Evolutionary conservation across 495 filamentous ascomycete genomes (phyloP).

Genomic region (Lepraria neglecta): DNA sequence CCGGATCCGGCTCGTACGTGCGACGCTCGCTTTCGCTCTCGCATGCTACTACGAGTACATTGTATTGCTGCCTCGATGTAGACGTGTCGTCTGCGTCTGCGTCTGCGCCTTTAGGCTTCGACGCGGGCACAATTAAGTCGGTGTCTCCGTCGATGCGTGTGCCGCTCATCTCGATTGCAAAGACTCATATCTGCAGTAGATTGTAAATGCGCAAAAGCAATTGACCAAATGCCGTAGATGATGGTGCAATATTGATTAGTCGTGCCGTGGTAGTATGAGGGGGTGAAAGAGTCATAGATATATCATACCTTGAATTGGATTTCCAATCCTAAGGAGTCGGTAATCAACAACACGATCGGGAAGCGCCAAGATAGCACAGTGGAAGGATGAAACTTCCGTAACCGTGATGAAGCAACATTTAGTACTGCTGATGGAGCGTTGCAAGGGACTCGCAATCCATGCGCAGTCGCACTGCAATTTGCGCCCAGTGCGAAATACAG

Average conservation of each 20-base stretch:
- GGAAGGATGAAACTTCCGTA: too few relatives aligned
- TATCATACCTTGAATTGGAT: not conserved
- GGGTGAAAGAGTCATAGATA: slow-evolving; percentile 10
- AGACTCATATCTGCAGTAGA: not conserved
- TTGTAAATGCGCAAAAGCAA: not conserved
- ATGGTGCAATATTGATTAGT: slow-evolving; percentile 6
- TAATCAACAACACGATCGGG: slow-evolving; percentile 6
- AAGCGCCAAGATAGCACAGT: not conserved
- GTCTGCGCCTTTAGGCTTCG: not conserved
- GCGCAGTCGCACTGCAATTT: slow-evolving; percentile 8
- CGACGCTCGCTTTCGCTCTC: not conserved
- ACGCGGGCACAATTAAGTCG: not conserved
- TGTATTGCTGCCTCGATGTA: not conserved
- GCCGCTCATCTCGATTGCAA: not conserved
- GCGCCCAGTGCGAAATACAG: not conserved
- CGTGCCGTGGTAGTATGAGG: not conserved
- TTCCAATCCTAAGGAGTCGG: slow-evolving; percentile 1
- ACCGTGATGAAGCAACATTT: too few relatives aligned
- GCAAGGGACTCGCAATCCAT: not conserved
- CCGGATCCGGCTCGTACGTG: not conserved
- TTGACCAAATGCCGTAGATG: not conserved
- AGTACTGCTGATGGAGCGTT: too few relatives aligned
- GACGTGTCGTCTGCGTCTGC: not conserved
- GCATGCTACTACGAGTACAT: not conserved
- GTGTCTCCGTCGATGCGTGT: not conserved